Percentiles rank a stretch among this genome's conserved stretches.
These are phyloP conservation scores for Umbelopsis vinacea DNA, from an alignment of 192 early-diverging fungal genomes.

Conservation along the genomic window DNA sequence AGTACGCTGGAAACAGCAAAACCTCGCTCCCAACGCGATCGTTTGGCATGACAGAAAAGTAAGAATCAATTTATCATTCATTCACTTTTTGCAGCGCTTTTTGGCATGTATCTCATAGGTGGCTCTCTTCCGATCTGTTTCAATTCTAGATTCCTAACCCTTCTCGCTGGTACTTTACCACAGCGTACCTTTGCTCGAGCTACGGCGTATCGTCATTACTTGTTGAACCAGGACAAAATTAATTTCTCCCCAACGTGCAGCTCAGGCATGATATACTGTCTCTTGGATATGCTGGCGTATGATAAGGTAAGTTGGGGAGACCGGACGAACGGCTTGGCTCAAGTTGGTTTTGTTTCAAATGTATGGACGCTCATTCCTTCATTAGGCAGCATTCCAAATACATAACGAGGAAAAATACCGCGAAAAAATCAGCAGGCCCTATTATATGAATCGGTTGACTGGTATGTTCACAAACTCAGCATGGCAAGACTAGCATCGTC, in stretches of 20 bases:
- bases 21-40: not conserved
- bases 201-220: not conserved
- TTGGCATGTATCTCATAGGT: not conserved
- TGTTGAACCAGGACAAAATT: not conserved
- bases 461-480: not conserved
- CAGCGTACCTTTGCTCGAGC: not conserved
- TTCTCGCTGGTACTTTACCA: not conserved
- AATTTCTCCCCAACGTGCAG: not conserved
- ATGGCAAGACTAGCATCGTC: no score
- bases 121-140: not conserved
- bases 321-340: not conserved
- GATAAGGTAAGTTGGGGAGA: not conserved
- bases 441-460: slow-evolving; percentile 1
- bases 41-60: slow-evolving; percentile 8
- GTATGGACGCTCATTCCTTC: not conserved
- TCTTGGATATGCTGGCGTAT: slow-evolving; percentile 12
- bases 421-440: not conserved
- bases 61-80: no score
- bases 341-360: no score
- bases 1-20: not conserved
- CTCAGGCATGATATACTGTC: slow-evolving; percentile 15
- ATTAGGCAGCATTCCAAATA: not conserved
- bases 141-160: not conserved
- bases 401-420: not conserved
- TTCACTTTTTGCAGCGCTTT: no score